Conservation (phyloP, 2,329 filamentous ascomycete species). For the Ilyonectria sp. region DNA sequence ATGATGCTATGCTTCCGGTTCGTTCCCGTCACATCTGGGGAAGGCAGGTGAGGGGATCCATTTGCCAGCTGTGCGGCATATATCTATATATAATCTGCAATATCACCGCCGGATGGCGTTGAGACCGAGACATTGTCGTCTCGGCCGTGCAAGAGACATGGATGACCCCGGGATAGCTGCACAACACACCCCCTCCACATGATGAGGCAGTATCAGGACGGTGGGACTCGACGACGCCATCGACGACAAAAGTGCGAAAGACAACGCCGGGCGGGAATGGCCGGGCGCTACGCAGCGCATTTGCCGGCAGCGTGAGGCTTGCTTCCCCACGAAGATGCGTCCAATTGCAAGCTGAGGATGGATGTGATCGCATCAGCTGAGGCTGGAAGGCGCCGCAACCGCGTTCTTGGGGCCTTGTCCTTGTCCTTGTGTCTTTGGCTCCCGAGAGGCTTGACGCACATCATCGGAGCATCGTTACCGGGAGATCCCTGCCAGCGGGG, state of each 20-base stretch:
- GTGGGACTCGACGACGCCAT: constrained; percentile 19
- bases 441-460: constrained; percentile 21
- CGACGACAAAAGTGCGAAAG: not conserved
- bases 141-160: constrained; percentile 19
- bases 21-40: constrained; percentile 30
- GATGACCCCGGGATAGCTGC: constrained; percentile 18
- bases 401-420: constrained; percentile 11
- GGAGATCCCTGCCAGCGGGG: constrained; percentile 26
- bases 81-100: constrained; percentile 17
- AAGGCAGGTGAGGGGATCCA: constrained; percentile 16
- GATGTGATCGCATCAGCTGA: constrained; percentile 9
- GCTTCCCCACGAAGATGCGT: constrained; percentile 17
- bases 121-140: constrained; percentile 29
- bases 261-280: constrained; percentile 27
- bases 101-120: constrained; percentile 4
- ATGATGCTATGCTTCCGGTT: constrained; percentile 24
- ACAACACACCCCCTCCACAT: constrained; percentile 11
- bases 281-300: constrained; percentile 13
- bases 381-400: constrained; percentile 10
- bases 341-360: not conserved
- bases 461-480: constrained; percentile 20
- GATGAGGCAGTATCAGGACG: constrained; percentile 25
- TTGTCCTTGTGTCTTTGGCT: constrained; percentile 1
- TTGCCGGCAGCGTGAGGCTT: constrained; percentile 15
- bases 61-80: constrained; percentile 32